Percentiles rank a stretch among this genome's conserved stretches.
Conservation (phyloP, 441 rosid species). For the Jatropha podagrica region DNA sequence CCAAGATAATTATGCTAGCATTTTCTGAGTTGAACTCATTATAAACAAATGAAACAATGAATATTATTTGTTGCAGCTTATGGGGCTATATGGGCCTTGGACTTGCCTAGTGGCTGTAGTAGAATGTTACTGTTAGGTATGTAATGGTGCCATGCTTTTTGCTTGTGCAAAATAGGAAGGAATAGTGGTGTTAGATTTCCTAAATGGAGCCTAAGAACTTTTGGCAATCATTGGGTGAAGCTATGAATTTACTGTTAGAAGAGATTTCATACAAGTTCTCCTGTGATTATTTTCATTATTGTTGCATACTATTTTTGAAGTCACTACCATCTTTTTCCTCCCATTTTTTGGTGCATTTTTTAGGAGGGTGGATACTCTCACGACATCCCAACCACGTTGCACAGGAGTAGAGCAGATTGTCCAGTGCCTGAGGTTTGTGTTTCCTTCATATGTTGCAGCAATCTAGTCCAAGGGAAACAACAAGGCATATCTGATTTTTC, state of each 20-base stretch:
- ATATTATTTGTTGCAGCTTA: not conserved
- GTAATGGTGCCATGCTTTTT: not conserved
- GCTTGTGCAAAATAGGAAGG: not conserved
- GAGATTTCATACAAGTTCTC: not conserved
- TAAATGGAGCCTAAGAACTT: not conserved
- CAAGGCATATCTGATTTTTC: slow-evolving; percentile 20
- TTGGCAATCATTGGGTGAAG: slow-evolving; percentile 4
- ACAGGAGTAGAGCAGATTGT: slow-evolving; percentile 95
- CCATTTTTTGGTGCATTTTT: slow-evolving; percentile 16
- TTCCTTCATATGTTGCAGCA: not conserved
- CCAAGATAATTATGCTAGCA: not conserved
- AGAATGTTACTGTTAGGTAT: not conserved
- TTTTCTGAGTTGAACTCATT: not conserved
- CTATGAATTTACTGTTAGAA: not conserved
- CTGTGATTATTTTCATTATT: too few relatives aligned
- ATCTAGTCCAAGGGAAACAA: not conserved
- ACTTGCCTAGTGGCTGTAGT: slow-evolving; percentile 3
- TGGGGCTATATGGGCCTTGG: not conserved
- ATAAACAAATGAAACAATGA: not conserved
- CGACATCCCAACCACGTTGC: slow-evolving; percentile 93
- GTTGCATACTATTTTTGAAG: not conserved
- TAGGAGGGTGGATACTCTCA: slow-evolving; percentile 87
- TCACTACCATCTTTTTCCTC: not conserved
- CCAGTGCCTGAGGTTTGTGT: slow-evolving; percentile 80
- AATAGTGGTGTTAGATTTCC: not conserved